A percentile compares a stretch with the other conserved stretches of the same genome.
phyloP scores from a whole-genome alignment of 805 yeast species.

The Nakazawaea wickerhamii region DNA sequence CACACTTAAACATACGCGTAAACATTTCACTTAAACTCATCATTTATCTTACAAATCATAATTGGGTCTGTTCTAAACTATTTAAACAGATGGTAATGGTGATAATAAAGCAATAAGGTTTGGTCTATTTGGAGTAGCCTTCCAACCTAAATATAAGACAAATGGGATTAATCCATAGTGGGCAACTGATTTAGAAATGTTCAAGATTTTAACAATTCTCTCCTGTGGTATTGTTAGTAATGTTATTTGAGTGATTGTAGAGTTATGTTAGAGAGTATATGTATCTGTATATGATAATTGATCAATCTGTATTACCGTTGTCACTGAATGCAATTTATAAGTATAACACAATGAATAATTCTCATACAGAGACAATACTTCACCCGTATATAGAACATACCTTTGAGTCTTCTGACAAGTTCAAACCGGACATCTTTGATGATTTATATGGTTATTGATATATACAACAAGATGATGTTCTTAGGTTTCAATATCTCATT shows the following conservation, averaged over 20 bases:
- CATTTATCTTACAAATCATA: no score
- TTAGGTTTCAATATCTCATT: neutral
- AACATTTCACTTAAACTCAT: no score
- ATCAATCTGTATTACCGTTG: conserved; percentile 25
- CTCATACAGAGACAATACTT: neutral
- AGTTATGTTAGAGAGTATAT: no score
- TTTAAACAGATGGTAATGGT: conserved; percentile 74
- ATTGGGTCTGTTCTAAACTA: no score
- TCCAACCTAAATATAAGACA: conserved; percentile 86
- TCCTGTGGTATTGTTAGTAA: conserved; percentile 41
- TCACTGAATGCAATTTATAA: neutral
- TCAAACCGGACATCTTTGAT: conserved; percentile 30
- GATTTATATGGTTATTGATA: neutral
- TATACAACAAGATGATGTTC: no score
- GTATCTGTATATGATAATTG: no score
- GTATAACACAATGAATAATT: neutral
- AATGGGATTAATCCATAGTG: conserved; percentile 98
- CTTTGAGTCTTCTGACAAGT: conserved; percentile 42
- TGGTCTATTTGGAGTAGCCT: conserved; percentile 78
- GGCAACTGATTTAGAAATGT: conserved; percentile 76
- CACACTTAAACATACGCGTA: neutral
- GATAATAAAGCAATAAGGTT: conserved; percentile 64
- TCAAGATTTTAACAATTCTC: conserved; percentile 79
- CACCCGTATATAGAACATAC: conserved; percentile 18
- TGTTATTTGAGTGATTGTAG: no score